Conservation (phyloP, 805 yeast genomes). For the Cyberlindnera mrakii region DNA sequence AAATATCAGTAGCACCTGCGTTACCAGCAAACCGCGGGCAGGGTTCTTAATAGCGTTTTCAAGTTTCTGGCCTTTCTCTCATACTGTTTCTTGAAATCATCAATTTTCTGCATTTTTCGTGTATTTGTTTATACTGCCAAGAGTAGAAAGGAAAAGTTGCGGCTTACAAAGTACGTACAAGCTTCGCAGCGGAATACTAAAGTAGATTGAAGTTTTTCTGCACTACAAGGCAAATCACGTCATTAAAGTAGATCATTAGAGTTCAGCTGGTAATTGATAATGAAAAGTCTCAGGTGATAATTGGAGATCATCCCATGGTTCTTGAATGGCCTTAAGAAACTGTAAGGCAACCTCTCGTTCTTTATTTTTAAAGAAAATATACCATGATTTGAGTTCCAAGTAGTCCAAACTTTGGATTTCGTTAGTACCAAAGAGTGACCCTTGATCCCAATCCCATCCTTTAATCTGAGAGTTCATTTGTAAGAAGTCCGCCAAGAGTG, state of each 20-base stretch:
- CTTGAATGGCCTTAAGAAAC: conserved; percentile 4
- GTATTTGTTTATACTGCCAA: too few species aligned
- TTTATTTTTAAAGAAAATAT: conserved; percentile 3
- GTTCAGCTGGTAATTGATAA: background rate
- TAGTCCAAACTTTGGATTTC: conserved; percentile 1
- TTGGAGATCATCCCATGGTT: conserved; percentile 9
- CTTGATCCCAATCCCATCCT: conserved; percentile 18
- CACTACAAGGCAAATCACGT: too few species aligned
- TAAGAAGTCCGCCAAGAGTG: conserved; percentile 10
- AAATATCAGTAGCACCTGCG: conserved; percentile 11
- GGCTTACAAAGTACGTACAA: too few species aligned
- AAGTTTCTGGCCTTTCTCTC: background rate
- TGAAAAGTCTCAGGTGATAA: background rate
- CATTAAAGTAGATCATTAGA: too few species aligned
- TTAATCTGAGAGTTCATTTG: conserved; percentile 2
- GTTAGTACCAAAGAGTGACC: conserved; percentile 5
- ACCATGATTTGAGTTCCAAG: conserved; percentile 5
- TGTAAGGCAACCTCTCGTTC: background rate
- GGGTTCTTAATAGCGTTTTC: background rate
- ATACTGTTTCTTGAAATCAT: background rate
- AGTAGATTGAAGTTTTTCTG: too few species aligned
- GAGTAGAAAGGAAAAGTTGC: too few species aligned
- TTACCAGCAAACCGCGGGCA: conserved; percentile 11
- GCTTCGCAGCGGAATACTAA: too few species aligned
- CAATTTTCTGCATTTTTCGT: background rate